A percentile compares a stretch with the other conserved stretches of the same genome.
These are phyloP conservation scores for Boletus reticulatus DNA, from an alignment of 768 basidiomycete genomes.

Conservation along the genomic window DNA sequence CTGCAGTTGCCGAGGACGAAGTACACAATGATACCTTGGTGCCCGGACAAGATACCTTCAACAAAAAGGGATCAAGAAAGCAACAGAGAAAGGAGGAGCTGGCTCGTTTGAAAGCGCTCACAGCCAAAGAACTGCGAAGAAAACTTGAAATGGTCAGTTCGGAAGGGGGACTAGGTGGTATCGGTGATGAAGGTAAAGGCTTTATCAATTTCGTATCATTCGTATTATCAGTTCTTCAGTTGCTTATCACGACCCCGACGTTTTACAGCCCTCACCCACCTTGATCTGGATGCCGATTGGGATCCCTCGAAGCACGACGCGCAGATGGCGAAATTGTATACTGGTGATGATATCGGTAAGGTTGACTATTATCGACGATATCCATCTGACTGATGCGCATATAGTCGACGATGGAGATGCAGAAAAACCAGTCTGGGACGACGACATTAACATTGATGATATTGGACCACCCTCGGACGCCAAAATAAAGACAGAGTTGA, in stretches of 20 bases:
- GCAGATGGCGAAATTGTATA: constrained; percentile 79
- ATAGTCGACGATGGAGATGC: constrained; percentile 35
- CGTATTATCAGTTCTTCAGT: not conserved
- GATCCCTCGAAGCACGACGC: constrained; percentile 81
- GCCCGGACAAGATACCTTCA: constrained; percentile 61
- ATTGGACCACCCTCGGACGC: constrained; percentile 42
- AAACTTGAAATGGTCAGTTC: constrained; percentile 71
- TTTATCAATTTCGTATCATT: not conserved
- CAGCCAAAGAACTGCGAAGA: constrained; percentile 74
- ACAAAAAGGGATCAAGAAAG: constrained; percentile 29
- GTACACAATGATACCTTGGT: constrained; percentile 49
- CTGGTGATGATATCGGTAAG: constrained; percentile 41
- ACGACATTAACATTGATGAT: constrained; percentile 82
- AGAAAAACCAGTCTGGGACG: constrained; percentile 88
- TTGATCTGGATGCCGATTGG: constrained; percentile 93
- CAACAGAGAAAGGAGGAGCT: constrained; percentile 64
- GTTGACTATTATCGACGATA: not conserved
- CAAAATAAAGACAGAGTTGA: constrained; percentile 23
- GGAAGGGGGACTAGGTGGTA: constrained; percentile 57
- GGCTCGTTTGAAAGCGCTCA: constrained; percentile 76
- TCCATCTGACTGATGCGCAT: not conserved
- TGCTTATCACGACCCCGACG: not conserved
- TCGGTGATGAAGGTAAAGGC: constrained; percentile 26
- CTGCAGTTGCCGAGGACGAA: constrained; percentile 69
- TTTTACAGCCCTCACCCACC: constrained; percentile 52